A percentile compares a stretch with the other conserved stretches of the same genome.
These are phyloP conservation scores for Penicillium frequentans DNA, from an alignment of 2,329 filamentous ascomycete species.

Conservation along the genomic window DNA sequence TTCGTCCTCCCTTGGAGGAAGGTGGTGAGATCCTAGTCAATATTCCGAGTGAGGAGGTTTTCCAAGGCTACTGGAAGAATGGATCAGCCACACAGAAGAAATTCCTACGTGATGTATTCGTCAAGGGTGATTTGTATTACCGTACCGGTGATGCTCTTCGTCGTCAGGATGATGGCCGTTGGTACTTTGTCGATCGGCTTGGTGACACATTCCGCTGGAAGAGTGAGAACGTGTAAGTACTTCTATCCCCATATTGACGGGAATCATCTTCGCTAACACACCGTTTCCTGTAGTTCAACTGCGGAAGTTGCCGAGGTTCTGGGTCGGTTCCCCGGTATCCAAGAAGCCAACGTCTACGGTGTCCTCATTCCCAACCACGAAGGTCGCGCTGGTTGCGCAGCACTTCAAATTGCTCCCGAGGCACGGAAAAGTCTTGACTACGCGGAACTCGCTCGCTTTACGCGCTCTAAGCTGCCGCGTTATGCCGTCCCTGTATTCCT, in stretches of 20 bases:
- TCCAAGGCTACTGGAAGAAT: constrained; percentile 71
- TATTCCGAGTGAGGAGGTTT: constrained; percentile 58
- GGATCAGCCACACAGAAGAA: constrained; percentile 67
- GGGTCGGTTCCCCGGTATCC: constrained; percentile 58
- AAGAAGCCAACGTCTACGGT: constrained; percentile 71
- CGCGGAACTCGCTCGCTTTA: constrained; percentile 58
- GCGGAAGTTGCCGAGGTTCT: constrained; percentile 67
- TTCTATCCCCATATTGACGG: neutral
- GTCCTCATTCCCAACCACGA: constrained; percentile 66
- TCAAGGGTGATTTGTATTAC: constrained; percentile 68
- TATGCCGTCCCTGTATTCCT: constrained; percentile 78
- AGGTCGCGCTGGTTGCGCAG: constrained; percentile 66
- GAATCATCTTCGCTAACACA: neutral
- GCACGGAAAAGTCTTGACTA: constrained; percentile 58
- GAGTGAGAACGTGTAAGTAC: constrained; percentile 62
- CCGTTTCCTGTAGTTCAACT: constrained; percentile 44
- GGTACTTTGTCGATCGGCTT: constrained; percentile 69
- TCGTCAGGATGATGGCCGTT: constrained; percentile 61
- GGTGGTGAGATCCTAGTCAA: constrained; percentile 76
- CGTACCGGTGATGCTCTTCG: constrained; percentile 67
- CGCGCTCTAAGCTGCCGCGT: constrained; percentile 61
- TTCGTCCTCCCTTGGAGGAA: constrained; percentile 61
- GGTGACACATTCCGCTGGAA: constrained; percentile 78
- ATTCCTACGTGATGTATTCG: constrained; percentile 63
- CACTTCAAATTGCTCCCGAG: constrained; percentile 54